Evolutionary conservation across 1,284 basidiomycete species (phyloP).

Genomic region (Pseudozyma tsukubaensis): DNA sequence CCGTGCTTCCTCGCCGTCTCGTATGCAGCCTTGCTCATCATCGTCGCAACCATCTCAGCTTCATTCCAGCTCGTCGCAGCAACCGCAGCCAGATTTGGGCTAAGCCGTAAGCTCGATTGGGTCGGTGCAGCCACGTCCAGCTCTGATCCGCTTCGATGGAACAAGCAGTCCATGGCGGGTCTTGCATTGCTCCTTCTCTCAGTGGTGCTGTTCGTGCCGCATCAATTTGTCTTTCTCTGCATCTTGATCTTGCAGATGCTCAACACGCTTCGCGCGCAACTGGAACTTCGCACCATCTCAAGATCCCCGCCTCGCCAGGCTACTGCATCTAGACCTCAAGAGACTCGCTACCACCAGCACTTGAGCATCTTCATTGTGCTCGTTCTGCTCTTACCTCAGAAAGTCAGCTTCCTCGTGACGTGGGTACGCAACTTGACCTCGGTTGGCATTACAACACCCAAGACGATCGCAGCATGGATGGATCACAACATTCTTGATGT

Average conservation of each 20-base stretch:
- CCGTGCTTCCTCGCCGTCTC: constrained; percentile 36
- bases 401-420: constrained; percentile 82
- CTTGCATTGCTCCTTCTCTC: constrained; percentile 76
- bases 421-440: constrained; percentile 81
- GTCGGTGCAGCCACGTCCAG: constrained; percentile 18
- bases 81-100: constrained; percentile 6
- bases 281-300: constrained; percentile 17
- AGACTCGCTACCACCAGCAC: constrained; percentile 71
- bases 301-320: neutral
- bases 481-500: constrained; percentile 80
- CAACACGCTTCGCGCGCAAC: constrained; percentile 61
- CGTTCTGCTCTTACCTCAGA: constrained; percentile 85
- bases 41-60: constrained; percentile 25
- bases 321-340: constrained; percentile 33
- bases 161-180: constrained; percentile 71
- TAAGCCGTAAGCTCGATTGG: constrained; percentile 23
- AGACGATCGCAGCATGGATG: constrained; percentile 45
- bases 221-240: constrained; percentile 88
- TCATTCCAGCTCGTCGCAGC: constrained; percentile 29
- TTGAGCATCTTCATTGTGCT: constrained; percentile 76
- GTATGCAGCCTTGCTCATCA: constrained; percentile 29
- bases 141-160: constrained; percentile 33
- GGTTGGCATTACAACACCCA: constrained; percentile 67
- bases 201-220: constrained; percentile 82
- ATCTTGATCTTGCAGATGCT: constrained; percentile 80